Percentiles rank a stretch among this genome's conserved stretches.
Conservation (phyloP, 257 asterid species). For the Petunia secreta region DNA sequence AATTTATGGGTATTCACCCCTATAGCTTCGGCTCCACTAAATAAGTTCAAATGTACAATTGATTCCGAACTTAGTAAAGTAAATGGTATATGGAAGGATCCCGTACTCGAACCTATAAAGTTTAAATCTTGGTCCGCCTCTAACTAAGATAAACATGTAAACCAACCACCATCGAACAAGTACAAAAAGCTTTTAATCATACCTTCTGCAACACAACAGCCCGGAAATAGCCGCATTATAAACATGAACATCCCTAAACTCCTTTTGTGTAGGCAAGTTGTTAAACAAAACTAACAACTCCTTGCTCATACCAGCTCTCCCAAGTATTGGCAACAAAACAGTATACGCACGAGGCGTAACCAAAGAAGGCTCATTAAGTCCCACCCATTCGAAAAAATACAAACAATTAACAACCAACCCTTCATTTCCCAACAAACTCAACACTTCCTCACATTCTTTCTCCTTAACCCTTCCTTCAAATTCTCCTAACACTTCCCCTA, state of each 20-base stretch:
- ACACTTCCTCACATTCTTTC: constrained; percentile 69
- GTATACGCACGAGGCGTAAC: constrained; percentile 76
- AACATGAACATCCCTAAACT: constrained; percentile 68
- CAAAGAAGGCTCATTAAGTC: constrained; percentile 70
- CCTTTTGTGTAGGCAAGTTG: constrained; percentile 63
- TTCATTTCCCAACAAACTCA: constrained; percentile 62
- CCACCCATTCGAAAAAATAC: constrained; percentile 96
- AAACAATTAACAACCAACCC: constrained; percentile 60
- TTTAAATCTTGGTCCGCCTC: no score
- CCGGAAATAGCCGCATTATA: constrained; percentile 87
- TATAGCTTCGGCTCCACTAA: no score
- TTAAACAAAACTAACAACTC: constrained; percentile 64
- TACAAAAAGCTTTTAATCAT: constrained; percentile 20
- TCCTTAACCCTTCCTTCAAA: constrained; percentile 58
- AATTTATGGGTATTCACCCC: no score
- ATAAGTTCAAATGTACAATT: no score
- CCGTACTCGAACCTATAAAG: no score
- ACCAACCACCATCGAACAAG: constrained; percentile 2
- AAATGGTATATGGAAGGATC: no score
- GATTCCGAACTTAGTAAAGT: no score
- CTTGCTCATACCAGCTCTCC: constrained; percentile 68
- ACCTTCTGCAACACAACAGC: constrained; percentile 71
- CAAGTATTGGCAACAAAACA: constrained; percentile 66
- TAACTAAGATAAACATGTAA: background rate
- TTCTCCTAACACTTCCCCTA: constrained; percentile 75